Percentiles rank a stretch among this genome's conserved stretches.
These are phyloP conservation scores for Adenanthera pavonina DNA, from an alignment of 306 rosid genomes.

Conservation along the genomic window DNA sequence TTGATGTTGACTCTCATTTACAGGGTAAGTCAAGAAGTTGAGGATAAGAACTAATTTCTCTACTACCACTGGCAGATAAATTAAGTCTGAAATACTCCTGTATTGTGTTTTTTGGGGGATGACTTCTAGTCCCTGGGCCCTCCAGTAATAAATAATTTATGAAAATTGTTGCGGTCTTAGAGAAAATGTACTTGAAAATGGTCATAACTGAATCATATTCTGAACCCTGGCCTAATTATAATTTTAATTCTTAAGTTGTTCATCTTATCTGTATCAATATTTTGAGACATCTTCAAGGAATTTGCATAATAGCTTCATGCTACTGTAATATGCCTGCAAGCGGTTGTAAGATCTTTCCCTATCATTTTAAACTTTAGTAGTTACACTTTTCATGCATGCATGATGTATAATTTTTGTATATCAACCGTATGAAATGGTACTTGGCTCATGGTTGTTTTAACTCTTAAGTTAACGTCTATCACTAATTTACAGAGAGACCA, in stretches of 20 bases:
- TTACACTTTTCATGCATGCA: not conserved
- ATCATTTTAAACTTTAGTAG: conserved; percentile 33
- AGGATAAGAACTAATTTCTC: conserved; percentile 11
- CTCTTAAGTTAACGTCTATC: too few relatives aligned
- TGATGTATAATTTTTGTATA: not conserved
- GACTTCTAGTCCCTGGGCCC: not conserved
- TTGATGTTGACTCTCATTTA: conserved; percentile 14
- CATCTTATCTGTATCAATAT: conserved; percentile 19
- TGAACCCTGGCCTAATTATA: conserved; percentile 2
- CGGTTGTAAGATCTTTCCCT: conserved; percentile 4
- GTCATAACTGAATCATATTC: conserved; percentile 6
- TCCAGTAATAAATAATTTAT: not conserved
- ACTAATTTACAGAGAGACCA: too few relatives aligned
- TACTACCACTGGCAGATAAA: conserved; percentile 10
- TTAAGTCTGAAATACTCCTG: conserved; percentile 15
- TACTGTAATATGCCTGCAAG: conserved; percentile 11
- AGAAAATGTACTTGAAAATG: conserved; percentile 18
- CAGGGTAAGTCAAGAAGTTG: not conserved
- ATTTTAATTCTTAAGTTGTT: conserved; percentile 32
- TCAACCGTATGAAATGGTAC: not conserved
- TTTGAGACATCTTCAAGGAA: conserved; percentile 30
- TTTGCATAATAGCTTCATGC: not conserved
- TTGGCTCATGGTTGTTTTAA: not conserved
- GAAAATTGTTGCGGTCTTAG: conserved; percentile 15
- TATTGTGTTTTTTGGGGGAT: conserved; percentile 21